Percentiles rank a stretch among this genome's conserved stretches.
Evolutionary conservation across 352 stramenopile species (phyloP).

Genomic region (Globisporangium echinulatum): DNA sequence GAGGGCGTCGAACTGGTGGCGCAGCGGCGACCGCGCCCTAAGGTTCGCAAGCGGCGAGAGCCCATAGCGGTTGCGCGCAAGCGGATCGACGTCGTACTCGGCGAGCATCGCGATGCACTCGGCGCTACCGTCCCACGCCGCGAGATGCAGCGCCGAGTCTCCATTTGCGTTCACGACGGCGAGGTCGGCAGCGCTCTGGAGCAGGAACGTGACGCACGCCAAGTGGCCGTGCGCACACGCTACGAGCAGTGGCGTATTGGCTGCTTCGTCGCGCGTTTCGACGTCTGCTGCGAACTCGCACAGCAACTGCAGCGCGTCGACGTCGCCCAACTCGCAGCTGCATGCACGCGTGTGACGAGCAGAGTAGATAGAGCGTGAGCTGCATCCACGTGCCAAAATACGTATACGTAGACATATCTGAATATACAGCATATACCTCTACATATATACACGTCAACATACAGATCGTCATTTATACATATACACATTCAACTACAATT

Average conservation of each 20-base stretch:
- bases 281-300: constrained; percentile 61
- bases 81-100: constrained; percentile 51
- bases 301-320: constrained; percentile 58
- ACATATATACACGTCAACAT: background rate
- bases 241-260: constrained; percentile 58
- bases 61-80: constrained; percentile 38
- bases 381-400: no score
- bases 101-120: constrained; percentile 57
- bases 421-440: no score
- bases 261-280: constrained; percentile 56
- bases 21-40: constrained; percentile 49
- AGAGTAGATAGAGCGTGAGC: background rate
- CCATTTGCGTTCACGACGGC: constrained; percentile 29
- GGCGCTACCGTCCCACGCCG: constrained; percentile 56
- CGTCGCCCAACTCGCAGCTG: constrained; percentile 56
- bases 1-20: constrained; percentile 65
- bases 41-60: constrained; percentile 51
- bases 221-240: constrained; percentile 67
- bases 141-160: constrained; percentile 58
- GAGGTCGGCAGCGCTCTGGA: constrained; percentile 64
- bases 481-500: no score
- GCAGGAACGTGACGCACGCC: constrained; percentile 57
- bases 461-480: constrained; percentile 1
- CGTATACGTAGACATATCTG: no score
- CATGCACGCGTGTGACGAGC: constrained; percentile 5